Evolutionary conservation across 1,284 basidiomycete species (phyloP).

Genomic region (Boletus sp.): DNA sequence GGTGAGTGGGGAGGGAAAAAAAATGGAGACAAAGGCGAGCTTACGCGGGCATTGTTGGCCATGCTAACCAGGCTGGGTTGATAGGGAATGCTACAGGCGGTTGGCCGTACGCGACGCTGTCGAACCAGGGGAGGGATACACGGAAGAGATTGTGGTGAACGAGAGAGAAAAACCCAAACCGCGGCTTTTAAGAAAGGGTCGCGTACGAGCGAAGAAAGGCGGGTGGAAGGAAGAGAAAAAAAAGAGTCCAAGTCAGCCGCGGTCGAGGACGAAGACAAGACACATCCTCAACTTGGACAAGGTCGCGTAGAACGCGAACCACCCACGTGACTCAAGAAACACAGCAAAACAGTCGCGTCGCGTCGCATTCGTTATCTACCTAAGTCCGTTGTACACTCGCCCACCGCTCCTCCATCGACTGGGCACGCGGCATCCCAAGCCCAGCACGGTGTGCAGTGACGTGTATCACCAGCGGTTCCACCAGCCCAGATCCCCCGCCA

Average conservation of each 20-base stretch:
- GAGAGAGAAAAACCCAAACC: slow-evolving; percentile 21
- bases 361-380: slow-evolving; percentile 20
- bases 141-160: slow-evolving; percentile 24
- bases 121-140: slow-evolving; percentile 21
- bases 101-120: slow-evolving; percentile 18
- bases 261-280: slow-evolving; percentile 20
- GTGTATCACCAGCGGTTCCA: slow-evolving; percentile 53
- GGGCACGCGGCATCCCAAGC: slow-evolving; percentile 40
- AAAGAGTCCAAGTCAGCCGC: slow-evolving; percentile 27
- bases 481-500: no score
- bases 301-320: slow-evolving; percentile 37
- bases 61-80: slow-evolving; percentile 39
- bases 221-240: slow-evolving; percentile 10
- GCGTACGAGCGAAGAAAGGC: slow-evolving; percentile 1
- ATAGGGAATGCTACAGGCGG: slow-evolving; percentile 33
- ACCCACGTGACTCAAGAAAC: slow-evolving; percentile 31
- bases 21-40: slow-evolving; percentile 21
- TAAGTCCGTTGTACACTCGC: slow-evolving; percentile 15
- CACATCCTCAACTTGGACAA: slow-evolving; percentile 5
- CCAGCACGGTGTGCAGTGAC: slow-evolving; percentile 46
- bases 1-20: slow-evolving; percentile 2
- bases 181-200: slow-evolving; percentile 19
- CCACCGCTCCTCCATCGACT: slow-evolving; percentile 23
- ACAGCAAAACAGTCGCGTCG: slow-evolving; percentile 36
- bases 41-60: slow-evolving; percentile 56